These are phyloP conservation scores for Liquidambar formosana DNA, from an alignment of 164 flowering plant species.

Conservation along the genomic window DNA sequence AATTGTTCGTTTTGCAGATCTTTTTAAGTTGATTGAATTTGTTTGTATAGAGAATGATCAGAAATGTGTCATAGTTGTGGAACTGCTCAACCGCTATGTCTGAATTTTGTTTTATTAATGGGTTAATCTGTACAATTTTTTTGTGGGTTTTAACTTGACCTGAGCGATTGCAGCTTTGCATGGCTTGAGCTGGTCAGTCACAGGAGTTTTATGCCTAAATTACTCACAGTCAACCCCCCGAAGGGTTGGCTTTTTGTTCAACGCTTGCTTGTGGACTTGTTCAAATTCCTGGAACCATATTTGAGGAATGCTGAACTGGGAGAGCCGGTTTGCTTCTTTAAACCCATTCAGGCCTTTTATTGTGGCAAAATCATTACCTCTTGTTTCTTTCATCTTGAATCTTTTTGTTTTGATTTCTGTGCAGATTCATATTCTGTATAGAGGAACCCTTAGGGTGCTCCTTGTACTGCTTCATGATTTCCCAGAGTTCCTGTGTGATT, in stretches of 20 bases:
- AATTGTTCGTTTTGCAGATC: too few relatives aligned
- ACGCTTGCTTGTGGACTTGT: slow-evolving; percentile 79
- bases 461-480: slow-evolving; percentile 96
- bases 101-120: too few relatives aligned
- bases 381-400: neutral
- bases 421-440: slow-evolving; percentile 87
- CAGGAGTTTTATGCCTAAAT: slow-evolving; percentile 93
- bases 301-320: slow-evolving; percentile 87
- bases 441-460: slow-evolving; percentile 89
- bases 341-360: neutral
- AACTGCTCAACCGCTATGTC: too few relatives aligned
- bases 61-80: too few relatives aligned
- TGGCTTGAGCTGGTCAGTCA: slow-evolving; percentile 98
- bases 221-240: slow-evolving; percentile 70
- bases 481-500: slow-evolving; percentile 96
- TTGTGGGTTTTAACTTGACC: slow-evolving; percentile 8
- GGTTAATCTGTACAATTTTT: too few relatives aligned
- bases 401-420: neutral
- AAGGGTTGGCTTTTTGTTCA: slow-evolving; percentile 93
- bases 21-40: too few relatives aligned
- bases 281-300: slow-evolving; percentile 94
- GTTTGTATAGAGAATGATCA: too few relatives aligned
- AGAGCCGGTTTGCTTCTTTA: slow-evolving; percentile 55
- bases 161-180: slow-evolving; percentile 64
- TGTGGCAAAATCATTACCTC: neutral